Base-by-base conservation (phyloP, 2,329 filamentous ascomycete genomes). In the Westerdykella sp. region DNA sequence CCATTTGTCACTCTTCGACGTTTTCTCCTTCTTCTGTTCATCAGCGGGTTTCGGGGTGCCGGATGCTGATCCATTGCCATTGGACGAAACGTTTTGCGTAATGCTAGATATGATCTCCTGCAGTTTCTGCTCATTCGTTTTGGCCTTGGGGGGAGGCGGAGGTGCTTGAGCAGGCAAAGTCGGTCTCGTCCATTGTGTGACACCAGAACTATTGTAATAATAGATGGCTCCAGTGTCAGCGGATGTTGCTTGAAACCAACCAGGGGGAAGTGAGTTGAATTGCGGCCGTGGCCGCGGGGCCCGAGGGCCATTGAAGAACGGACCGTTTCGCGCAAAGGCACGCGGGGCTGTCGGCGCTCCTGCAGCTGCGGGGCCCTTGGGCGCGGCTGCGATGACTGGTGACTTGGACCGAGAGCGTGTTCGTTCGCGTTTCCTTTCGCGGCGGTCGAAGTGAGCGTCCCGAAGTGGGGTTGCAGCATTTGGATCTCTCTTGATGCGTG, bases 401-500 rank as follows among this genome's bases (percentile, higher is more conserved):
- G 75, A 75, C 37, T 67, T 67, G 35, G 77, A 73, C 21, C 75
- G 63, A 10, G 73, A 74, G 41, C 66, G 67, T 34, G 72, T 72
- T 16, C 72, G 67, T 34, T 73, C 72, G 50, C 74, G 70, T 10
- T 54, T 60, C 40, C 69, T 71, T 38, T 79, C 74, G 15, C 73
- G 70, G 12, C 83, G 77, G 46, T 81, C 79, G 39, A 78, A 77
- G 44, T 85, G 82, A 43, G 85, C 84, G 31, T 58, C 56, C 6
- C 57, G 58, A 22, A 53, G 46, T 21, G 62, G 60, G 13, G 57
- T 56, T 49, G 64, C 66, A 49, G 65, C 78, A 50, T 81, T 82
- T 21, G 84, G 82, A 61, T 91, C 88, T 45, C 85, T 71, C 71
- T 95, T 94, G 71, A 93, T 87, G 44, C 91, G 81, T 31, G 88